Percentiles rank a stretch among this genome's conserved stretches.
These are phyloP conservation scores for Phytophthora hibernalis DNA, from an alignment of 352 stramenopile genomes.

Conservation along the genomic window DNA sequence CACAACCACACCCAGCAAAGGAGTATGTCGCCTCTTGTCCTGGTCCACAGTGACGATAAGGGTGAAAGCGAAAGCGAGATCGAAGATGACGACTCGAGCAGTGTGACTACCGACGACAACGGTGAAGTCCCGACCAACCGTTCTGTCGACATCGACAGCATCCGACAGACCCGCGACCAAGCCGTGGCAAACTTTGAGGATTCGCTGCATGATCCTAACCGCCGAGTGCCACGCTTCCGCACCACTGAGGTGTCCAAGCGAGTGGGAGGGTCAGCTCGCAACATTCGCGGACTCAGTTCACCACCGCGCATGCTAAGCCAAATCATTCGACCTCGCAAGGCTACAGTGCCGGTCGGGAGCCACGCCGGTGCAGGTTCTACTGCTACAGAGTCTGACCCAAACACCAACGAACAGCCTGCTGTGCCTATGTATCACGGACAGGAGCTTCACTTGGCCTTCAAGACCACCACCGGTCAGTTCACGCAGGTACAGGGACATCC, in stretches of 20 bases:
- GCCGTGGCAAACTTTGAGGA: slow-evolving; percentile 48
- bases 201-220: slow-evolving; percentile 42
- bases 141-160: slow-evolving; percentile 52
- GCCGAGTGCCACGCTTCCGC: slow-evolving; percentile 32
- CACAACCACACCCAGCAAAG: slow-evolving; percentile 33
- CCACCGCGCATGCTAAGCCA: slow-evolving; percentile 56
- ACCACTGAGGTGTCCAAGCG: slow-evolving; percentile 38
- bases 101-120: slow-evolving; percentile 46
- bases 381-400: not conserved
- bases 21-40: slow-evolving; percentile 10
- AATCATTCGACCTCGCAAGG: slow-evolving; percentile 40
- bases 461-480: slow-evolving; percentile 46
- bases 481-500: slow-evolving; percentile 59
- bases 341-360: slow-evolving; percentile 26
- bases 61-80: slow-evolving; percentile 37
- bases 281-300: slow-evolving; percentile 60
- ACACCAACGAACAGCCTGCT: slow-evolving; percentile 18
- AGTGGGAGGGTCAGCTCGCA: slow-evolving; percentile 35
- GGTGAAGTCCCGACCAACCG: slow-evolving; percentile 28
- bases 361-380: not conserved
- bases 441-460: slow-evolving; percentile 63
- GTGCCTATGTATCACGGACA: slow-evolving; percentile 63
- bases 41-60: slow-evolving; percentile 32
- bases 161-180: slow-evolving; percentile 41
- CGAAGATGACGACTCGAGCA: slow-evolving; percentile 45